A percentile compares a stretch with the other conserved stretches of the same genome.
These are phyloP conservation scores for Neckera pumila DNA, from an alignment of 225 moss, liverwort and hornwort species.

Conservation along the genomic window DNA sequence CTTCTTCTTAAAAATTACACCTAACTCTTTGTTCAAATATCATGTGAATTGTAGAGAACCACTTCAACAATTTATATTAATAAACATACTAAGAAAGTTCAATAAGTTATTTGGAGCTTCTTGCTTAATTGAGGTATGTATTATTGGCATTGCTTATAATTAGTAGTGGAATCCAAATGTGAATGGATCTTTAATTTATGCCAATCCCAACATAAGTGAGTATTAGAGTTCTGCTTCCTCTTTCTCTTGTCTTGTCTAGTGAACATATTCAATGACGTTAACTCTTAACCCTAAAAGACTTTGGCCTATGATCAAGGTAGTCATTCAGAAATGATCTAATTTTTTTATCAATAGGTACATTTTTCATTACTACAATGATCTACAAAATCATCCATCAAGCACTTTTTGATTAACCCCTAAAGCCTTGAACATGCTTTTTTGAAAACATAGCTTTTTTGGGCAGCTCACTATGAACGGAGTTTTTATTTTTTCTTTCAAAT, in stretches of 20 bases:
- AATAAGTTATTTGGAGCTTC: neutral
- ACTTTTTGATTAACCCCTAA: too few relatives aligned
- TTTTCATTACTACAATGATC: accelerated
- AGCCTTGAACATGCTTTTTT: too few relatives aligned
- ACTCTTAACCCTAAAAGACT: accelerated
- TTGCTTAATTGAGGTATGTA: neutral
- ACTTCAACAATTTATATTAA: neutral
- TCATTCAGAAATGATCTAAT: neutral
- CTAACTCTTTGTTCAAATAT: neutral
- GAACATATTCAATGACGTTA: accelerated
- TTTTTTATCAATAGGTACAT: too few relatives aligned
- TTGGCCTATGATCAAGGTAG: accelerated
- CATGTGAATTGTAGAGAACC: neutral
- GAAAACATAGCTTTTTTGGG: too few relatives aligned
- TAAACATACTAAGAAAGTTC: neutral
- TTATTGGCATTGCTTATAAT: neutral
- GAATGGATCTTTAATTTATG: neutral
- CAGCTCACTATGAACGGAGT: too few relatives aligned
- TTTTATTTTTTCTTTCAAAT: too few relatives aligned
- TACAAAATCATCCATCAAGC: accelerated
- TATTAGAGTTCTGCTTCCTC: too few relatives aligned
- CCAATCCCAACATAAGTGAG: too few relatives aligned
- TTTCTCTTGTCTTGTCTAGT: neutral
- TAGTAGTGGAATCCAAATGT: neutral
- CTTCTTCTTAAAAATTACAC: neutral